Evolutionary conservation across 2,329 filamentous ascomycete species (phyloP).

Genomic region (Grosmannia huntii): DNA sequence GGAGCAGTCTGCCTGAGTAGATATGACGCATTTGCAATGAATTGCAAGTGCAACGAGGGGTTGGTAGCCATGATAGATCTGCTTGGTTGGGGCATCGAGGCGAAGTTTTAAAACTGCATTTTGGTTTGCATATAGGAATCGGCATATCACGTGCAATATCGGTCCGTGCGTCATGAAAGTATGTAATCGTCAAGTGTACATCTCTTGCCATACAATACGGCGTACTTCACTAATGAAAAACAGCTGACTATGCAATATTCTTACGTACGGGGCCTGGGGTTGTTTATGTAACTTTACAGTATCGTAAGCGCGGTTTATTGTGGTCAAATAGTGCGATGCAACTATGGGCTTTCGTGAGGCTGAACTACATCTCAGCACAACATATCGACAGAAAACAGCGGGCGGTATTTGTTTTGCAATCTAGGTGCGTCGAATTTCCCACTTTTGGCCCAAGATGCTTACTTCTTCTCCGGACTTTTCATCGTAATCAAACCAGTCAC

Average conservation of each 20-base stretch:
- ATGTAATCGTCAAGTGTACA: no score
- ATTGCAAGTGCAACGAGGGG: conserved; percentile 21
- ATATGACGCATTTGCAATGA: conserved; percentile 47
- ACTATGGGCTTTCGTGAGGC: background rate
- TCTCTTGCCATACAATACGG: no score
- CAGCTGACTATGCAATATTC: no score
- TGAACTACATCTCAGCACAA: background rate
- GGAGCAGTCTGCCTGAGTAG: conserved; percentile 39
- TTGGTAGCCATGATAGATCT: background rate
- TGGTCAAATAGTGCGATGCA: no score
- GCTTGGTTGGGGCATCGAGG: background rate
- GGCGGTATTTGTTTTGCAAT: background rate
- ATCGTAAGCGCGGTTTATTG: no score
- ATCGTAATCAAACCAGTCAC: conserved; percentile 97
- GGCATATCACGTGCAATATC: background rate
- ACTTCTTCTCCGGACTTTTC: conserved; percentile 89
- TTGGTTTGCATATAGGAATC: background rate
- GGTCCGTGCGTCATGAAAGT: no score
- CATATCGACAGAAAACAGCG: background rate
- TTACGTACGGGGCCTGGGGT: no score
- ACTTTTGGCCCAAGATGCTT: conserved; percentile 78
- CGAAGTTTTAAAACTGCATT: background rate
- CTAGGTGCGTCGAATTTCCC: conserved; percentile 66
- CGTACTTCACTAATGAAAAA: no score
- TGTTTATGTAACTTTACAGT: no score